phyloP scores from a whole-genome alignment of 768 basidiomycete species.

The Cystobasidium onofrii region DNA sequence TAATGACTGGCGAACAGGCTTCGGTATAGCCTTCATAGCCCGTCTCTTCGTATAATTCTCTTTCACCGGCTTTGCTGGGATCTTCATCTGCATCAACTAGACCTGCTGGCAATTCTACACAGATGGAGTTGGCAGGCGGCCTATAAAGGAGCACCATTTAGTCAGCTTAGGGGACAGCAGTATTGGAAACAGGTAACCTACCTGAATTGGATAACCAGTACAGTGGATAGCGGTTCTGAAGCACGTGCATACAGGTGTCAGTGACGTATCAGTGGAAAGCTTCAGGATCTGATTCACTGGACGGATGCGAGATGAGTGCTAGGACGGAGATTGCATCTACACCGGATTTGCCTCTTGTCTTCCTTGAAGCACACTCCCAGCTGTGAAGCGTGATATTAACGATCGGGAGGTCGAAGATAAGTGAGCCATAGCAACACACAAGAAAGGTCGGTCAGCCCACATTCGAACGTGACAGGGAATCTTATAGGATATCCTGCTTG shows the following conservation, averaged over 20 bases:
- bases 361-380: conserved; percentile 25
- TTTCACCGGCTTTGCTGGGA: conserved; percentile 66
- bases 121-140: conserved; percentile 56
- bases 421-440: no score
- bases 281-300: background rate
- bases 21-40: conserved; percentile 54
- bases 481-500: background rate
- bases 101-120: conserved; percentile 58
- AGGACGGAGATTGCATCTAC: conserved; percentile 20
- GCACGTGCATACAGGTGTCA: background rate
- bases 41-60: conserved; percentile 89
- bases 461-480: background rate
- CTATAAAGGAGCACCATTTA: no score
- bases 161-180: no score
- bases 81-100: conserved; percentile 82
- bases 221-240: conserved; percentile 27
- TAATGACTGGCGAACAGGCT: conserved; percentile 54
- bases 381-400: background rate
- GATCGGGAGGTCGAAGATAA: background rate
- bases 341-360: conserved; percentile 20
- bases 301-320: conserved; percentile 27
- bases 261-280: background rate
- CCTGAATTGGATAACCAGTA: conserved; percentile 28
- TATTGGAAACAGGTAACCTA: no score
- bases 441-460: no score